Conservation (phyloP, 2,329 filamentous ascomycete species). For the Ophiostoma himal-ulmi region DNA sequence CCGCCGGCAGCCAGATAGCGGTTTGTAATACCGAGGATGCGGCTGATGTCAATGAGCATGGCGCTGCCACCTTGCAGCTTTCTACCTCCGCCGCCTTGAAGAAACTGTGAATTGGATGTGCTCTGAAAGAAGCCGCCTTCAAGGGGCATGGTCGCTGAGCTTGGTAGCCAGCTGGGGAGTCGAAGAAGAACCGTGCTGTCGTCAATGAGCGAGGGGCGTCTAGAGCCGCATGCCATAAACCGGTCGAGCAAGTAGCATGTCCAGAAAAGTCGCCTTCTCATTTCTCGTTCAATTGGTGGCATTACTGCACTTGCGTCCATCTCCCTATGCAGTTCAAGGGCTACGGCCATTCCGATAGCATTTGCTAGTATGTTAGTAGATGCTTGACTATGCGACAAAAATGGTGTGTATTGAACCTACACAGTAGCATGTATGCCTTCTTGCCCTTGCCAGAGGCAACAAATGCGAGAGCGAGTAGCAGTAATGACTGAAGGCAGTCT, state of each 20-base stretch:
- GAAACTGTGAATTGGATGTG: slow-evolving; percentile 69
- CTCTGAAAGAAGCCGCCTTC: slow-evolving; percentile 79
- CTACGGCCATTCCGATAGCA: slow-evolving; percentile 76
- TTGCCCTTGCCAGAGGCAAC: slow-evolving; percentile 74
- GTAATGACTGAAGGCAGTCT: slow-evolving; percentile 67
- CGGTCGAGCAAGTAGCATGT: slow-evolving; percentile 80
- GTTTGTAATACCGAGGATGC: slow-evolving; percentile 77
- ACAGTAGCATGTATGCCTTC: slow-evolving; percentile 79
- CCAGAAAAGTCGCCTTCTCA: slow-evolving; percentile 78
- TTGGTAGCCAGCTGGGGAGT: slow-evolving; percentile 67
- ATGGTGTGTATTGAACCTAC: slow-evolving; percentile 41
- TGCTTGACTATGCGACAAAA: neutral
- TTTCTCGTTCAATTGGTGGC: slow-evolving; percentile 65
- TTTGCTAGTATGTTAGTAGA: slow-evolving; percentile 46
- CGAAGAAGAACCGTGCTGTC: slow-evolving; percentile 71
- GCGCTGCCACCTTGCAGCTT: slow-evolving; percentile 69
- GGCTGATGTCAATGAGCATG: slow-evolving; percentile 78
- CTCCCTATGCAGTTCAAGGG: slow-evolving; percentile 75
- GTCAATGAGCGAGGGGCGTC: slow-evolving; percentile 70
- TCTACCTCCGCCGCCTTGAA: slow-evolving; percentile 57
- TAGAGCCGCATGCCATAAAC: slow-evolving; percentile 76
- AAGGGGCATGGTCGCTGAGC: slow-evolving; percentile 53
- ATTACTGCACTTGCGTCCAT: slow-evolving; percentile 57
- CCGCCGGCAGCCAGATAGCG: slow-evolving; percentile 78
- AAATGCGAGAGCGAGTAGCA: slow-evolving; percentile 70